Conservation (phyloP, 306 rosid species). For the Castanopsis chinensis region DNA sequence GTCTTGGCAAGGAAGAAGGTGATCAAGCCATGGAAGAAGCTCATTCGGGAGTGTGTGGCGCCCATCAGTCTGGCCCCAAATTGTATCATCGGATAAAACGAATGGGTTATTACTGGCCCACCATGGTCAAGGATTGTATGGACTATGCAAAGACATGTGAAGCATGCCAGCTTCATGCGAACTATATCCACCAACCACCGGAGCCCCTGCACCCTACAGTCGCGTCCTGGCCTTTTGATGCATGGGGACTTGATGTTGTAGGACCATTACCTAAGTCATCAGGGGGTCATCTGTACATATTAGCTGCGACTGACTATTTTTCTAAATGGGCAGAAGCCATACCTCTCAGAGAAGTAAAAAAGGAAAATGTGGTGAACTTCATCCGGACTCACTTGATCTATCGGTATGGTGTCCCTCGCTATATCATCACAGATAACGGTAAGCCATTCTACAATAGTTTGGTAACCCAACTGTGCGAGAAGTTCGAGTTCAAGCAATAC, state of each 20-base stretch:
- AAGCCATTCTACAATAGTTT: too few species aligned
- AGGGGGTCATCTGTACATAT: neutral
- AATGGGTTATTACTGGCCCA: neutral
- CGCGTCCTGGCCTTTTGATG: neutral
- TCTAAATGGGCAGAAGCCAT: neutral
- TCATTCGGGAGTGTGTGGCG: neutral
- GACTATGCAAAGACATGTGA: neutral
- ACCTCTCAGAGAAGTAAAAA: neutral
- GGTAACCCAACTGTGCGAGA: too few species aligned
- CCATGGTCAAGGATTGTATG: neutral
- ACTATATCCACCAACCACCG: neutral
- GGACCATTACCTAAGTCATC: neutral
- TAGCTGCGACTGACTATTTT: neutral
- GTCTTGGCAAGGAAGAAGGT: neutral
- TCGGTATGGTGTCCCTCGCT: neutral
- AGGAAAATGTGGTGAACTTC: neutral
- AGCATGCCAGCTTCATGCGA: neutral
- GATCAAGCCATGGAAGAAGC: neutral
- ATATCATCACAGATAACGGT: too few species aligned
- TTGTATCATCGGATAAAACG: neutral
- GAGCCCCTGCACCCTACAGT: neutral
- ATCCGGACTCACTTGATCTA: neutral
- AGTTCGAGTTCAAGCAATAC: too few species aligned
- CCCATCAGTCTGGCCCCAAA: neutral
- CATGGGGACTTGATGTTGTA: neutral